Conservation (phyloP, 169 alveolate species). For the Plasmodium cynomolgi region DNA sequence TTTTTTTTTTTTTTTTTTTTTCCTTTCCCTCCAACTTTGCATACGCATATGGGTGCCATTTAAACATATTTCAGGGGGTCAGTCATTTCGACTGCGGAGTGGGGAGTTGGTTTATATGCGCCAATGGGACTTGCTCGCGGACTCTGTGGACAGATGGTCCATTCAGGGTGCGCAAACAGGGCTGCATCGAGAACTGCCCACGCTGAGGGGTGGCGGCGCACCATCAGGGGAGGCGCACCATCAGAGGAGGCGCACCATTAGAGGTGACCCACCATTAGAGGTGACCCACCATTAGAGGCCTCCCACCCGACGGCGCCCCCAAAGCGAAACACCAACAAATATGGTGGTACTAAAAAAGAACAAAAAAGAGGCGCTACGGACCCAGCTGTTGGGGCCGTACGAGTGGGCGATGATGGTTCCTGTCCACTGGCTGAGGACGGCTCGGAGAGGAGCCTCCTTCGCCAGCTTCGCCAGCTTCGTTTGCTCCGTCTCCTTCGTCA, state of each 20-base stretch:
- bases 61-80: background rate
- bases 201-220: background rate
- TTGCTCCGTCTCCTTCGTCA: background rate
- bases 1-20: too few species aligned
- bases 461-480: background rate
- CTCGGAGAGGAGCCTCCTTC: background rate
- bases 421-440: background rate
- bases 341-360: conserved; percentile 40
- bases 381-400: background rate
- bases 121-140: background rate
- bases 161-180: background rate
- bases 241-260: too few species aligned
- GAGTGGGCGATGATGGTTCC: background rate
- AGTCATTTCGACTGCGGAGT: background rate
- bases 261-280: too few species aligned
- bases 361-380: conserved; percentile 4
- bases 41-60: background rate
- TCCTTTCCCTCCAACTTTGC: background rate
- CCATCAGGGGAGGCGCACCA: too few species aligned
- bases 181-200: background rate
- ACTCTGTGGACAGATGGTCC: background rate
- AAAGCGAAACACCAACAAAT: conserved; percentile 8
- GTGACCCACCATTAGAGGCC: background rate
- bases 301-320: background rate
- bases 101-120: background rate